Evolutionary conservation across 345 rosid genomes (phyloP), one percentile per base, ranked within the genome.

Genomic region (Corymbia maculata): DNA sequence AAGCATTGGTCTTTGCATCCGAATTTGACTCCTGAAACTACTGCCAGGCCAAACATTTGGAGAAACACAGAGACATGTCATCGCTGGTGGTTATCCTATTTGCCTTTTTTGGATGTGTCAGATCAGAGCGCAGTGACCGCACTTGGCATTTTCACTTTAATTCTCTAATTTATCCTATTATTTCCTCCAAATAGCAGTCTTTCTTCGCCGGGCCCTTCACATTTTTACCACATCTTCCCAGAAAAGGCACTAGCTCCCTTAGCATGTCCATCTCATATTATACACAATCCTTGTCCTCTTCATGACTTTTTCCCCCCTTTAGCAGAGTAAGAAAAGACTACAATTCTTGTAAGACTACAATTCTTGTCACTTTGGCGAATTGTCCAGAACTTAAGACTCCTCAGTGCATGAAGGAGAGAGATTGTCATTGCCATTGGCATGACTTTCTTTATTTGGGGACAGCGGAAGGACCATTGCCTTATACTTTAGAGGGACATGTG

Each of bases 1-100:
- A 57, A 64, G 59, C 86, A 51, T 85, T 88, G 75, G 87, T 88
- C 85, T 86, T 45, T 86, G 87, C 61, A 75, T 85, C 93, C 93
- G 90, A 49, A 89, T 87, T 86, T 86, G 64, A 84, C 91, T 93
- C 93, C 94, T 93, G 51, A 88, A 91, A 93, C 90, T 87, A 52
- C 89, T 90, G 88, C 45, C 57, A 68, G 49, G 51, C 93, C 93
- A 91, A 84, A 91, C 93, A 92, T 52, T 88, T 91, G 92, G 92
- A 89, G 88, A 70, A 64, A 64, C n/a, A 85, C 64, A 51, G 36
- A 12, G 44, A 47, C 57, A 16, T 85, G 55, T 85, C 57, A 50
- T 85, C 57, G 86, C 57, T 85, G 53, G 53, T 47, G 11, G 52
- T 85, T 85, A 85, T 47, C 86, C 55, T 10, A 42, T 75, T 51